A percentile compares a stretch with the other conserved stretches of the same genome.
Evolutionary conservation across 352 stramenopile species (phyloP).

Genomic region (Hyaloperonospora arabidopsidis): DNA sequence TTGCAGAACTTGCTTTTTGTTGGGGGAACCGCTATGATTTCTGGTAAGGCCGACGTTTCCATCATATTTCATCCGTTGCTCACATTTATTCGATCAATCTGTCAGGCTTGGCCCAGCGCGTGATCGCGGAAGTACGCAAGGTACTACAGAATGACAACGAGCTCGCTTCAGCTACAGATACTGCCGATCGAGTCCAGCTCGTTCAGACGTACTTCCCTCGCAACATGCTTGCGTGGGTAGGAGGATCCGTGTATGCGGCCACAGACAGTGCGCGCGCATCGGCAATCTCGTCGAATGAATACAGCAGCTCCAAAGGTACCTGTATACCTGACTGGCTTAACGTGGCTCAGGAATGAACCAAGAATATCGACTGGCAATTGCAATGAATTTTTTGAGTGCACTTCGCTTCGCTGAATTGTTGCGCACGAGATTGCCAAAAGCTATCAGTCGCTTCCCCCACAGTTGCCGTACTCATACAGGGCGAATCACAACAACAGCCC

Average conservation of each 20-base stretch:
- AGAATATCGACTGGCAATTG: constrained; percentile 1
- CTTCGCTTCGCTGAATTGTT: not conserved
- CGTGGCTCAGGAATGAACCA: constrained; percentile 37
- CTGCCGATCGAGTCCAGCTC: constrained; percentile 34
- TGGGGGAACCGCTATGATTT: constrained; percentile 70
- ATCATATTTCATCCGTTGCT: not conserved
- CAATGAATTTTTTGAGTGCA: not conserved
- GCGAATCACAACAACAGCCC: constrained; percentile 73
- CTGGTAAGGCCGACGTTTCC: constrained; percentile 27
- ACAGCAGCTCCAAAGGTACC: constrained; percentile 29
- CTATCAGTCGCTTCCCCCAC: too few relatives aligned
- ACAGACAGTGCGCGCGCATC: constrained; percentile 38
- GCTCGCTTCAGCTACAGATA: constrained; percentile 23
- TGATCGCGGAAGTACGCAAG: constrained; percentile 40
- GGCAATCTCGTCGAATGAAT: constrained; percentile 51
- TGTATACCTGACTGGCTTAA: constrained; percentile 56
- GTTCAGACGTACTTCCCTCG: constrained; percentile 52
- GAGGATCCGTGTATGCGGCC: constrained; percentile 64
- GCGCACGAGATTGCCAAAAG: too few relatives aligned
- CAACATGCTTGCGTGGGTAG: constrained; percentile 72
- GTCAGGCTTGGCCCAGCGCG: constrained; percentile 44
- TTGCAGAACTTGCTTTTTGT: constrained; percentile 71
- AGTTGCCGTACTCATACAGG: too few relatives aligned
- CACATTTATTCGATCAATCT: constrained; percentile 4
- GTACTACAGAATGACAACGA: constrained; percentile 35